Base-by-base conservation (phyloP, 441 rosid species). In the Pelargonium citronellum region DNA sequence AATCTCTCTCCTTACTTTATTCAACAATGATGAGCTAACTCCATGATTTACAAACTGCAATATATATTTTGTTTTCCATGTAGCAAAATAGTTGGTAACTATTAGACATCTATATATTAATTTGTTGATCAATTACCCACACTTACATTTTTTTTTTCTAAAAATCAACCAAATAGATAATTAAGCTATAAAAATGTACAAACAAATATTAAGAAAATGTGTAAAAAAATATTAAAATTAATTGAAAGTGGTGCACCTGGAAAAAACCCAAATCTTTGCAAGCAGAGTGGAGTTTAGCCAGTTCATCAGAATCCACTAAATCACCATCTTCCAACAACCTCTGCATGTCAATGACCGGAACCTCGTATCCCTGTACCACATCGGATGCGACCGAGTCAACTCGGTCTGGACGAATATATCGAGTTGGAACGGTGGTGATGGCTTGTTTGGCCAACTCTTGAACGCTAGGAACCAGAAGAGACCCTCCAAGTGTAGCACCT, bases 181-280 rank as follows among this genome's bases (percentile, higher is more conserved):
- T n/a, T n/a, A n/a, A n/a, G n/a, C n/a, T n/a, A n/a, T n/a, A n/a
- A n/a, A n/a, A n/a, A n/a, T n/a, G n/a, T n/a, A n/a, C n/a, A n/a
- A n/a, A n/a, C n/a, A n/a, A n/a, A n/a, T n/a, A n/a, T n/a, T n/a
- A n/a, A n/a, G n/a, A n/a, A n/a, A n/a, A n/a, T n/a, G n/a, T n/a
- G n/a, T n/a, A n/a, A n/a, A n/a, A n/a, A n/a, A n/a, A n/a, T n/a
- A n/a, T n/a, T n/a, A n/a, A n/a, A n/a, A n/a, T n/a, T n/a, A n/a
- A n/a, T n/a, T n/a, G n/a, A n/a, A n/a, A n/a, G n/a, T n/a, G n/a
- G n/a, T n/a, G n/a, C n/a, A 71, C 81, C 79, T 79, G 76, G 43
- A 79, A 79, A 63, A 78, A 78, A 41, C 86, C 84, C 84, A 89
- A 85, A 7, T 83, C 70, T 73, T 68, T 76, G 72, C 85, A 81